Percentiles rank a stretch among this genome's conserved stretches.
phyloP scores from a whole-genome alignment of 148 eudicot genomes.

The Mesembryanthemum crystallinum region DNA sequence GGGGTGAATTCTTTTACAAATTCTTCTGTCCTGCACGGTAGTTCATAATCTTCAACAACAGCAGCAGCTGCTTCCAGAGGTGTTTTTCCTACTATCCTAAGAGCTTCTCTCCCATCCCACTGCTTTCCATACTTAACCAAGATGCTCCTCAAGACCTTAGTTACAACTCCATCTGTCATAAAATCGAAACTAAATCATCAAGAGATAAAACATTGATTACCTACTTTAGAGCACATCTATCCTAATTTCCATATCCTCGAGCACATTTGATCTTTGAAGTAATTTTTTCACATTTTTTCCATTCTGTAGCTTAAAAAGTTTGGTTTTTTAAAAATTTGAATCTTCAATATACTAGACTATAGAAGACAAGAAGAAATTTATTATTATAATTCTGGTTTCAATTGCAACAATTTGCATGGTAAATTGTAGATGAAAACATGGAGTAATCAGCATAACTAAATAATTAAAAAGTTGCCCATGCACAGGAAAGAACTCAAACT shows the following conservation, averaged over 20 bases:
- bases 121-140: conserved; percentile 78
- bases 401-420: not conserved
- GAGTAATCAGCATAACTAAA: not conserved
- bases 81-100: conserved; percentile 61
- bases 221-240: not conserved
- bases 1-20: conserved; percentile 59
- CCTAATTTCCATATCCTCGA: conserved; percentile 7
- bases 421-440: not conserved
- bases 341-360: not conserved
- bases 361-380: not conserved
- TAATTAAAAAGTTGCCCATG: not conserved
- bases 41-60: conserved; percentile 73
- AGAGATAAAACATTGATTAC: not conserved
- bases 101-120: conserved; percentile 76
- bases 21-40: conserved; percentile 64
- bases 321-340: not conserved
- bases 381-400: not conserved
- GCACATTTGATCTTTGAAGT: not conserved
- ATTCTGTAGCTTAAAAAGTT: not conserved
- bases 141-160: conserved; percentile 52
- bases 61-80: conserved; percentile 74
- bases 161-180: conserved; percentile 71
- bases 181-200: conserved; percentile 27
- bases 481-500: not conserved
- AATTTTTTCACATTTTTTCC: not conserved